phyloP scores from a whole-genome alignment of 192 early-diverging fungal species.

The Anaeromyces robustus region DNA sequence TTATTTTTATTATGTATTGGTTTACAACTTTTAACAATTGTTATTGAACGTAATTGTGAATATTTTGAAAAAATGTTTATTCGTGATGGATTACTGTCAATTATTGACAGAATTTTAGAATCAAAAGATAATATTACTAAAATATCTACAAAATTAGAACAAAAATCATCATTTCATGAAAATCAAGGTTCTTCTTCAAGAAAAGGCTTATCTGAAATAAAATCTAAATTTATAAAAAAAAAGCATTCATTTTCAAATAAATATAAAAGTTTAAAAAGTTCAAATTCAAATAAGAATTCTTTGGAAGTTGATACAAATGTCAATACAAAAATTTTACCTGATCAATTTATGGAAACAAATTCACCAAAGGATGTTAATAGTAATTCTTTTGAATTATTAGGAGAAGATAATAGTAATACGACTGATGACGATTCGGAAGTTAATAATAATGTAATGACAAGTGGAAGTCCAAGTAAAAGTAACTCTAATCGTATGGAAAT shows the following conservation, averaged over 20 bases:
- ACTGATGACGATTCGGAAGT: no score
- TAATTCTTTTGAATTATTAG: neutral
- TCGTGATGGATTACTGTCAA: neutral
- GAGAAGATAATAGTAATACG: neutral
- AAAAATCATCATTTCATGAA: neutral
- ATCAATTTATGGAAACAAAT: neutral
- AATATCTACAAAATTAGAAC: neutral
- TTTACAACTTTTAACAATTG: neutral
- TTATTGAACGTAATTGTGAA: neutral
- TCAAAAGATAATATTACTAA: neutral
- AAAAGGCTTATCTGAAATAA: neutral
- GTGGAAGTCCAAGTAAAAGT: neutral
- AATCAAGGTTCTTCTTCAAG: neutral
- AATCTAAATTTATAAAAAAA: neutral
- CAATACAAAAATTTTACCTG: neutral
- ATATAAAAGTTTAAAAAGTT: neutral
- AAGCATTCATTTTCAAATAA: neutral
- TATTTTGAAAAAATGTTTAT: neutral
- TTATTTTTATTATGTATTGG: neutral
- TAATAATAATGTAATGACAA: neutral
- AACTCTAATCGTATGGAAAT: neutral
- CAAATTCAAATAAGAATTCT: neutral
- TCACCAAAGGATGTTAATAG: neutral
- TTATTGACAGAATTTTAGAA: neutral
- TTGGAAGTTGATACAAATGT: neutral